Conservation (phyloP, 1,139 yeast genomes). For the Geotrichum candidum region DNA sequence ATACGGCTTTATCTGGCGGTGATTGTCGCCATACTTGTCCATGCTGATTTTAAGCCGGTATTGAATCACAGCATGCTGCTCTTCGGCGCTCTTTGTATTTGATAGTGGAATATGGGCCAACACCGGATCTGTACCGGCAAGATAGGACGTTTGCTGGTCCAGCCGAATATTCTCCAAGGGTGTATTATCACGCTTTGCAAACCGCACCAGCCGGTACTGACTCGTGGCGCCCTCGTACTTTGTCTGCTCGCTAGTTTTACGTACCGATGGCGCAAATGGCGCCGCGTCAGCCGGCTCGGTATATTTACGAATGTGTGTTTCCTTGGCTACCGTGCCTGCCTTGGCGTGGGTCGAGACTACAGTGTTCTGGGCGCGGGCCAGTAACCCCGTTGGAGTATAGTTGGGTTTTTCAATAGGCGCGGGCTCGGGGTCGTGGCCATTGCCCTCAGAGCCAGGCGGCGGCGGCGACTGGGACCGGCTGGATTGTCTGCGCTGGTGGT, state of each 20-base stretch:
- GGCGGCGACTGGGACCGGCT: neutral
- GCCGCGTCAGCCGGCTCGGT: constrained; percentile 42
- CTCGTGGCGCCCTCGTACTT: constrained; percentile 19
- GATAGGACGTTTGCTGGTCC: constrained; percentile 32
- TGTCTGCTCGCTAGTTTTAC: constrained; percentile 22
- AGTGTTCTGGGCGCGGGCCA: constrained; percentile 42
- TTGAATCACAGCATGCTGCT: constrained; percentile 55
- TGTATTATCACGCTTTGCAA: constrained; percentile 27
- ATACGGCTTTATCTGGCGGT: constrained; percentile 36
- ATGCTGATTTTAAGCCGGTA: constrained; percentile 33
- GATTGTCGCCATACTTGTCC: constrained; percentile 24
- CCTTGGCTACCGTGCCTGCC: neutral
- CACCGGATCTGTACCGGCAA: constrained; percentile 45
- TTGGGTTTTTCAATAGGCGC: constrained; percentile 33
- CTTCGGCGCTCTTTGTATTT: constrained; percentile 38
- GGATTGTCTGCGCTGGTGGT: neutral
- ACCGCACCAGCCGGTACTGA: constrained; percentile 26
- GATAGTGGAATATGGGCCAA: constrained; percentile 43
- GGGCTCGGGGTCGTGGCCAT: neutral
- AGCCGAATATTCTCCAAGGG: constrained; percentile 32
- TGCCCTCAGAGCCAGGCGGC: neutral
- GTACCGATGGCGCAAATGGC: constrained; percentile 24
- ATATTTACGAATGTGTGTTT: constrained; percentile 38
- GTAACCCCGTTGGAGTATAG: constrained; percentile 43
- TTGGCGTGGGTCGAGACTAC: neutral